Conservation (phyloP, 192 early-diverging fungal species). For the Tieghemiomyces parasiticus region DNA sequence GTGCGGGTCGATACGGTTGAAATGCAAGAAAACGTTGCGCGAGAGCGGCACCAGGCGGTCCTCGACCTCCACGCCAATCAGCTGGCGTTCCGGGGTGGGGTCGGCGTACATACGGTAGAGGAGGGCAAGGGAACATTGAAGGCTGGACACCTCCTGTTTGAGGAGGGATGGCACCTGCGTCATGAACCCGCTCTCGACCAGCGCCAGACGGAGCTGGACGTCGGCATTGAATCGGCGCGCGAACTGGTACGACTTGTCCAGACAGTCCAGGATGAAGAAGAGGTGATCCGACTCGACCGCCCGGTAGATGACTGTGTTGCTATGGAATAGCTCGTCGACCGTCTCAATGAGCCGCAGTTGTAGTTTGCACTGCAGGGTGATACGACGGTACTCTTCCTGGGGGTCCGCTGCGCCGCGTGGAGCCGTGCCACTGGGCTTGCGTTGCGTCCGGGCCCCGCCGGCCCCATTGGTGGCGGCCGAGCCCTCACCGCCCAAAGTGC, state of each 20-base stretch:
- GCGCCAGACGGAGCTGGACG: constrained; percentile 56
- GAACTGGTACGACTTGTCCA: constrained; percentile 65
- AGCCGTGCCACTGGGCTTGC: constrained; percentile 11
- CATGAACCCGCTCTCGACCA: constrained; percentile 73
- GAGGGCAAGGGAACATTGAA: constrained; percentile 47
- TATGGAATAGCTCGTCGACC: constrained; percentile 56
- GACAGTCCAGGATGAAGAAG: constrained; percentile 61
- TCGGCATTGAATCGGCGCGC: constrained; percentile 69
- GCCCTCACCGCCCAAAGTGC: neutral
- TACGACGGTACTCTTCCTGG: constrained; percentile 63
- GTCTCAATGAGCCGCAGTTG: constrained; percentile 85
- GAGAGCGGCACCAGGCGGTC: constrained; percentile 41
- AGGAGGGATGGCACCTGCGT: constrained; percentile 80
- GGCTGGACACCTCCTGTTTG: constrained; percentile 74
- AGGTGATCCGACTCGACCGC: constrained; percentile 40
- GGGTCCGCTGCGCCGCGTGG: constrained; percentile 32
- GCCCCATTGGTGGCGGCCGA: neutral
- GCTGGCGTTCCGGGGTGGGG: constrained; percentile 24
- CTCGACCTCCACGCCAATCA: constrained; percentile 39
- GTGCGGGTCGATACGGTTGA: constrained; percentile 11
- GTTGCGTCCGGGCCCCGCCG: neutral
- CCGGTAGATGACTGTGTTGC: constrained; percentile 37
- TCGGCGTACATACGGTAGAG: constrained; percentile 60
- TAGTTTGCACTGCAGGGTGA: constrained; percentile 78
- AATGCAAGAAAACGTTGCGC: constrained; percentile 12